Conservation (phyloP, 306 rosid species). For the Erythrophleum fordii region DNA sequence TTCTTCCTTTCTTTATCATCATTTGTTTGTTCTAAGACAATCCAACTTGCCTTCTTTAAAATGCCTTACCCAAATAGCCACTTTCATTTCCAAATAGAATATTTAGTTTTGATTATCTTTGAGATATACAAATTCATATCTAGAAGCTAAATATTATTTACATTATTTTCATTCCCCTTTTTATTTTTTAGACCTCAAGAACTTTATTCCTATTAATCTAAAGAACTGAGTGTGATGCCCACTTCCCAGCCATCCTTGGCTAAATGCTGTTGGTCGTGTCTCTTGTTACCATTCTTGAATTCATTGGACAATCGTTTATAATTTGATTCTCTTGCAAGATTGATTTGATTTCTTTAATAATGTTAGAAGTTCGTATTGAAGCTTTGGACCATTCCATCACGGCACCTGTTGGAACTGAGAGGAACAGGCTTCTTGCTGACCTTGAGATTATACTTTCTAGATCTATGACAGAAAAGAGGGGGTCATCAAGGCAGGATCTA, state of each 20-base stretch:
- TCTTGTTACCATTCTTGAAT: neutral
- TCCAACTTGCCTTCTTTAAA: neutral
- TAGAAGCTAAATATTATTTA: neutral
- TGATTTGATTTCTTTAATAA: slow-evolving; percentile 34
- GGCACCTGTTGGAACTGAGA: slow-evolving; percentile 46
- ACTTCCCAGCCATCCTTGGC: neutral
- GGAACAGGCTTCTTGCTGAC: slow-evolving; percentile 47
- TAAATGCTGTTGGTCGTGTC: neutral
- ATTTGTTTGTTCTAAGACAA: neutral
- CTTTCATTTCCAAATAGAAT: neutral
- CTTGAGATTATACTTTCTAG: slow-evolving; percentile 44
- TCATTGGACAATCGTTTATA: neutral
- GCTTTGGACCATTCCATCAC: slow-evolving; percentile 58
- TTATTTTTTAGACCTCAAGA: neutral
- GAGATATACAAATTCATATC: neutral
- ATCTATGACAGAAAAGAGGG: slow-evolving; percentile 69
- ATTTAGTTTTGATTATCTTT: neutral
- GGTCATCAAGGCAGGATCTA: slow-evolving; percentile 48
- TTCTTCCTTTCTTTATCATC: neutral
- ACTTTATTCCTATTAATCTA: neutral
- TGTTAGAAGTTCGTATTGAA: slow-evolving; percentile 40
- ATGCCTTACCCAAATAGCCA: neutral
- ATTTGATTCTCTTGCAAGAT: slow-evolving; percentile 21
- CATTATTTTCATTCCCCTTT: neutral
- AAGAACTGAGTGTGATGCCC: neutral